These are phyloP conservation scores for Zasmidium citrigriseum DNA, from an alignment of 2,329 filamentous ascomycete genomes.

Conservation along the genomic window DNA sequence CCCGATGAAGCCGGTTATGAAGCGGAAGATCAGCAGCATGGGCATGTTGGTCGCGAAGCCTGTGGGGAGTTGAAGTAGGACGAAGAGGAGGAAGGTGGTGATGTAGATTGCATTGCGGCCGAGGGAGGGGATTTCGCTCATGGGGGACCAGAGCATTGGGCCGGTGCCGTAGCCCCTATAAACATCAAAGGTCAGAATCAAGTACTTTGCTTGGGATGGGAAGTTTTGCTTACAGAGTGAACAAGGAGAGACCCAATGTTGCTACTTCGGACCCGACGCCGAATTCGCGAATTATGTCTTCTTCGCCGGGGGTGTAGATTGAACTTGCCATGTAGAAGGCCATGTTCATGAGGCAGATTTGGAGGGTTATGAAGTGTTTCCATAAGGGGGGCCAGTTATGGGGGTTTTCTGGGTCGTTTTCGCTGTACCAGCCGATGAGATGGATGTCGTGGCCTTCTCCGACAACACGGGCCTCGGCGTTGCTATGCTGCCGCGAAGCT, in stretches of 20 bases:
- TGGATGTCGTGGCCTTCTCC: constrained; percentile 4
- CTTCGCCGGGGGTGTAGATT: constrained; percentile 51
- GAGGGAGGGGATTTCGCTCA: constrained; percentile 49
- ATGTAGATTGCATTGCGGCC: constrained; percentile 53
- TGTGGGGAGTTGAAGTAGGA: constrained; percentile 49
- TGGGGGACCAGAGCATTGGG: constrained; percentile 39
- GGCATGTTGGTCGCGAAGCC: constrained; percentile 51
- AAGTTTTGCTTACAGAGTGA: constrained; percentile 41
- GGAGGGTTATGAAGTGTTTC: neutral
- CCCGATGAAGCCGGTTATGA: constrained; percentile 53
- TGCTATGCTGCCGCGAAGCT: too few species aligned
- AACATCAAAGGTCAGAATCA: neutral
- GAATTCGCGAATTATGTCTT: constrained; percentile 44
- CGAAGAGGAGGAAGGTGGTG: constrained; percentile 49
- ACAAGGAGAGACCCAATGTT: constrained; percentile 50
- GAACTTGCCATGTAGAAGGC: constrained; percentile 42
- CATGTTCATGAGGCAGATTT: neutral
- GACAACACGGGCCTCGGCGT: too few species aligned
- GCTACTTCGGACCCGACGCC: constrained; percentile 44
- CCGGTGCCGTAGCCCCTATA: constrained; percentile 19
- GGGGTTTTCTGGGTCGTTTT: constrained; percentile 38
- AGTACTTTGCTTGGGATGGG: neutral
- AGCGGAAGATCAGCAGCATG: constrained; percentile 53
- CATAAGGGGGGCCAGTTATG: constrained; percentile 51
- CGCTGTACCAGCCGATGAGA: constrained; percentile 6